phyloP scores from a whole-genome alignment of 2,329 filamentous ascomycete species.

The Hypoxylon sp. region DNA sequence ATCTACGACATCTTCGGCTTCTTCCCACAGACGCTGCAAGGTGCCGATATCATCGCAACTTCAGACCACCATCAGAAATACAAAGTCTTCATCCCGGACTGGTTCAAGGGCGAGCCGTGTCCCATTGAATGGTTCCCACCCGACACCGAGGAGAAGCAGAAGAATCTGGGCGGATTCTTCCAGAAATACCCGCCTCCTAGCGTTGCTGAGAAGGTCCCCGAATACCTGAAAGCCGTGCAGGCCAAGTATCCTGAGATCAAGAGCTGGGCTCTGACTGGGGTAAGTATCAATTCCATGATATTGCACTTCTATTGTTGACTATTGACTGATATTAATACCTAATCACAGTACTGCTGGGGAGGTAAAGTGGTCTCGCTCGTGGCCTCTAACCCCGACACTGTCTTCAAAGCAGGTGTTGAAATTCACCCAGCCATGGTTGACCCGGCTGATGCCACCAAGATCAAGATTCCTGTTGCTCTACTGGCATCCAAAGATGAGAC shows the following conservation, averaged over 20 bases:
- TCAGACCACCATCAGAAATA: conserved; percentile 71
- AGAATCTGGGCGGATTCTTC: conserved; percentile 67
- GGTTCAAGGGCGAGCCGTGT: conserved; percentile 79
- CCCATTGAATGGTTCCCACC: conserved; percentile 68
- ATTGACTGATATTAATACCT: conserved; percentile 8
- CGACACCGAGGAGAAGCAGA: conserved; percentile 69
- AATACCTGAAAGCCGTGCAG: conserved; percentile 62
- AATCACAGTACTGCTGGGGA: conserved; percentile 71
- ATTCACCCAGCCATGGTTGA: conserved; percentile 72
- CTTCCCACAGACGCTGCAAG: conserved; percentile 75
- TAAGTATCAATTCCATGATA: conserved; percentile 48
- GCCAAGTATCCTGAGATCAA: conserved; percentile 62
- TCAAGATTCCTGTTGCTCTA: conserved; percentile 69
- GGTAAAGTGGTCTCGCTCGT: conserved; percentile 69
- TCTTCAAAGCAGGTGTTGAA: conserved; percentile 63
- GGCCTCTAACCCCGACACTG: conserved; percentile 59
- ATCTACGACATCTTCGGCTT: conserved; percentile 78
- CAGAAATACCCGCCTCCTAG: conserved; percentile 57
- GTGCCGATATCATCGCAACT: conserved; percentile 70
- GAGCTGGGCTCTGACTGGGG: conserved; percentile 68
- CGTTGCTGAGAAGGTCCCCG: conserved; percentile 60
- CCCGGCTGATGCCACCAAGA: conserved; percentile 64
- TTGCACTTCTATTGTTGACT: background rate
- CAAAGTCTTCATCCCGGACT: conserved; percentile 90
- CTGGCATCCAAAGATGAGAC: conserved; percentile 73